These are phyloP conservation scores for Neurospora sp. DNA, from an alignment of 495 filamentous ascomycete species.

Conservation along the genomic window DNA sequence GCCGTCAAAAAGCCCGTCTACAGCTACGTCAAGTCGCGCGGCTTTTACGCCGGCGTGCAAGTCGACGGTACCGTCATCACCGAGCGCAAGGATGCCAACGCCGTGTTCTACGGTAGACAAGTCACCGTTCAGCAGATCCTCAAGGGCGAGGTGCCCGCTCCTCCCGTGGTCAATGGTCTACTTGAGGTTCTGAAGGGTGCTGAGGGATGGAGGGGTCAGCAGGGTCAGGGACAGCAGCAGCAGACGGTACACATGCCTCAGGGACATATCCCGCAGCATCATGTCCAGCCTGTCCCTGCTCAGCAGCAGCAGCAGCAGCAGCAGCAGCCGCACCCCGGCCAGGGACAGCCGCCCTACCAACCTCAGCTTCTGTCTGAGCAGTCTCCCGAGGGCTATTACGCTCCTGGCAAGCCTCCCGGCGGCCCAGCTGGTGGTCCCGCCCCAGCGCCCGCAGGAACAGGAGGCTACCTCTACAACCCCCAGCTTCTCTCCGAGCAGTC, in stretches of 20 bases:
- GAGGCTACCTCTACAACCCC: neutral
- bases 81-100: constrained; percentile 73
- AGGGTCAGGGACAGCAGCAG: neutral
- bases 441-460: neutral
- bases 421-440: neutral
- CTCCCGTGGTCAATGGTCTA: constrained; percentile 11
- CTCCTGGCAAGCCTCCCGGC: neutral
- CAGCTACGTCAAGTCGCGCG: constrained; percentile 74
- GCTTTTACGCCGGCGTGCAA: constrained; percentile 68
- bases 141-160: constrained; percentile 45
- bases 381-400: neutral
- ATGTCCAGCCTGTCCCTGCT: neutral
- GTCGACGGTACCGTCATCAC: constrained; percentile 71
- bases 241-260: neutral
- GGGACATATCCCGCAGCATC: neutral
- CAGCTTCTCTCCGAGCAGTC: neutral
- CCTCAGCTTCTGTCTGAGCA: neutral
- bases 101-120: constrained; percentile 58
- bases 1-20: constrained; percentile 48
- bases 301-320: too few species aligned
- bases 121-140: constrained; percentile 58
- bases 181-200: constrained; percentile 20
- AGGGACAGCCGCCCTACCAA: neutral
- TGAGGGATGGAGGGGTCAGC: constrained; percentile 17
- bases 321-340: neutral